These are phyloP conservation scores for Alectoria sarmentosa DNA, from an alignment of 495 filamentous ascomycete species.

Conservation along the genomic window DNA sequence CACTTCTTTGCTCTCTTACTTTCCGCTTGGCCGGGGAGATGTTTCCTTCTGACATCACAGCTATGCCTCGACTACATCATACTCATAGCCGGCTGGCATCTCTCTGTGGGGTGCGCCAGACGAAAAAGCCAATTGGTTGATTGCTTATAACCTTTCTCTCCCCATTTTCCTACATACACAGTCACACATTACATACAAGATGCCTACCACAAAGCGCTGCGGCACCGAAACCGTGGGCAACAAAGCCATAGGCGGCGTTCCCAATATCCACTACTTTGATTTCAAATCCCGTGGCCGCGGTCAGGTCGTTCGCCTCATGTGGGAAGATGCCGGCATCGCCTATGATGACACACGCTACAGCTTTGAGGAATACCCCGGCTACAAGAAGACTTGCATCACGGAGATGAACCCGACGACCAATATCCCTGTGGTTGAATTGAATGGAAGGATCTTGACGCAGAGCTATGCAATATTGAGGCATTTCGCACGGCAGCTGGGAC, in stretches of 20 bases:
- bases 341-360: slow-evolving; percentile 37
- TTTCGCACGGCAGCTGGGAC: slow-evolving; percentile 33
- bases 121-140: background rate
- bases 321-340: slow-evolving; percentile 39
- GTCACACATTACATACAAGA: slow-evolving; percentile 3
- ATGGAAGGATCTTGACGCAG: slow-evolving; percentile 36
- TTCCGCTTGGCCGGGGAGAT: slow-evolving; percentile 4
- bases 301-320: slow-evolving; percentile 37
- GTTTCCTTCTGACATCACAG: slow-evolving; percentile 5
- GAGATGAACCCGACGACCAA: slow-evolving; percentile 32
- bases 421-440: slow-evolving; percentile 38
- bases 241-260: slow-evolving; percentile 30
- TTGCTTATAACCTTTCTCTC: background rate
- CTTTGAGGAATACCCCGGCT: slow-evolving; percentile 35
- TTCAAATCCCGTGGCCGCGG: slow-evolving; percentile 39
- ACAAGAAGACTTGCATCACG: slow-evolving; percentile 31
- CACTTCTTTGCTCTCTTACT: background rate
- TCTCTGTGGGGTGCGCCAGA: background rate
- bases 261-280: slow-evolving; percentile 36
- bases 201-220: slow-evolving; percentile 26
- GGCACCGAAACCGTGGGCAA: slow-evolving; percentile 25
- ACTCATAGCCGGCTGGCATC: too few species aligned
- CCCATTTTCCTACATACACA: background rate
- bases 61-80: background rate
- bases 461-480: slow-evolving; percentile 37